phyloP scores from a whole-genome alignment of 2,329 filamentous ascomycete species.

The Knufia petricola region DNA sequence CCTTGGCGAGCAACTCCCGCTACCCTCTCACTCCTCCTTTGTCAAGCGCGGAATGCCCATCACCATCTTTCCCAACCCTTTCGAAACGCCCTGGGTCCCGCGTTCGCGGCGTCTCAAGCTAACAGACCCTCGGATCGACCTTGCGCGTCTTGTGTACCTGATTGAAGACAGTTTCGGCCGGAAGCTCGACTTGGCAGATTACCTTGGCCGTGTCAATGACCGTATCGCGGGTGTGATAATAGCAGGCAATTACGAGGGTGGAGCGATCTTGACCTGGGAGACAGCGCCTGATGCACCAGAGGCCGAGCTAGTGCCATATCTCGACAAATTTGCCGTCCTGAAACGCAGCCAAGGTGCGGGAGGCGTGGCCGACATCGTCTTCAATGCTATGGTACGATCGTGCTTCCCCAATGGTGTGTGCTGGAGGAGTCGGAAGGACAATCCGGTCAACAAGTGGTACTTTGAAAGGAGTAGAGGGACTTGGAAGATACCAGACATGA shows the following conservation, averaged over 20 bases:
- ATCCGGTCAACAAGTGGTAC: slow-evolving; percentile 99
- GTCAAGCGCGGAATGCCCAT: slow-evolving; percentile 87
- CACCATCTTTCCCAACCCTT: slow-evolving; percentile 67
- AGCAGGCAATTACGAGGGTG: slow-evolving; percentile 92
- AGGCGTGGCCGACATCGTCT: slow-evolving; percentile 90
- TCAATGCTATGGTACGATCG: slow-evolving; percentile 84
- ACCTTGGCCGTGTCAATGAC: slow-evolving; percentile 68
- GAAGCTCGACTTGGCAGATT: slow-evolving; percentile 72
- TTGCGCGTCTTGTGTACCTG: slow-evolving; percentile 69
- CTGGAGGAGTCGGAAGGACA: slow-evolving; percentile 81
- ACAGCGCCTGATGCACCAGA: slow-evolving; percentile 52
- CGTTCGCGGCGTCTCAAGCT: slow-evolving; percentile 59
- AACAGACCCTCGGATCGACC: slow-evolving; percentile 71
- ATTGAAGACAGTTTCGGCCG: slow-evolving; percentile 91
- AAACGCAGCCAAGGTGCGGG: slow-evolving; percentile 80
- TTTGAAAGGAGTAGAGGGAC: slow-evolving; percentile 82
- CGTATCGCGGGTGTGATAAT: slow-evolving; percentile 87
- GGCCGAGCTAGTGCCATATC: slow-evolving; percentile 67
- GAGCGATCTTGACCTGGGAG: slow-evolving; percentile 93
- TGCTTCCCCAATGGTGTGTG: slow-evolving; percentile 85
- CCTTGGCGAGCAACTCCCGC: slow-evolving; percentile 22
- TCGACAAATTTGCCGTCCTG: slow-evolving; percentile 94
- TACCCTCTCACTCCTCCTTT: slow-evolving; percentile 54
- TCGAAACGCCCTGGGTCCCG: slow-evolving; percentile 56
- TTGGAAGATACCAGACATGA: slow-evolving; percentile 67